Base-by-base conservation (phyloP, 257 asterid genomes). In the Solanum okadae region DNA sequence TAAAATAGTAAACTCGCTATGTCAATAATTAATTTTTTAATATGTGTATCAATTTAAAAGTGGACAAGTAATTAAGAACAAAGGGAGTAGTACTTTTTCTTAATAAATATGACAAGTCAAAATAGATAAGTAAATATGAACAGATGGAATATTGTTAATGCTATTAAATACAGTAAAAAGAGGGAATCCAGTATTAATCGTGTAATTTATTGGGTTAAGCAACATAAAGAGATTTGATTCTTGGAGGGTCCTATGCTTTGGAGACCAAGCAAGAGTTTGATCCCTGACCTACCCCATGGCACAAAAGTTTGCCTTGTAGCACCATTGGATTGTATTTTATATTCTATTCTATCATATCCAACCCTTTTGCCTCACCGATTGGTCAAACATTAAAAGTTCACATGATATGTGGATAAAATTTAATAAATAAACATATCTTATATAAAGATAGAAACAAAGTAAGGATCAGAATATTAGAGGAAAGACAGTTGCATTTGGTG, bases 71-170 rank as follows among this genome's bases (percentile, higher is more conserved):
- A 52, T 5, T 15, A 15, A 2, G 0, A 5, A 15, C 61, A 15
- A 0, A 49, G 3, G 0, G 0, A 42, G 0, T 42, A 42, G 0
- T 42, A 42, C 15, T 42, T 42, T 49, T 49, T 15, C 7, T 2
- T 49, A 15, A 49, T 15, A 49, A 49, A 18, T 49, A 49, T 49
- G 20, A 42, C 49, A 42, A 42, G 49, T 42, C 49, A 44, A 46
- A 46, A 46, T 46, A 4, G 56, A 52, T 6, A 52, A 52, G 3
- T 16, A 52, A 52, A 52, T 52, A 52, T 1, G 9, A 2, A 52
- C 10, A 6, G 1, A 16, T 8, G 16, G 3, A 18, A 16, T 52
- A 52, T 52, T 52, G 23, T 52, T 52, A 16, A 16, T 52, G 63
- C 63, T 16, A 61, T 61, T 10, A 59, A 61, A 61, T 61, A 61